Percentiles rank a stretch among this genome's conserved stretches.
Conservation (phyloP, 2,329 filamentous ascomycete species). For the Colletotrichum incanum region DNA sequence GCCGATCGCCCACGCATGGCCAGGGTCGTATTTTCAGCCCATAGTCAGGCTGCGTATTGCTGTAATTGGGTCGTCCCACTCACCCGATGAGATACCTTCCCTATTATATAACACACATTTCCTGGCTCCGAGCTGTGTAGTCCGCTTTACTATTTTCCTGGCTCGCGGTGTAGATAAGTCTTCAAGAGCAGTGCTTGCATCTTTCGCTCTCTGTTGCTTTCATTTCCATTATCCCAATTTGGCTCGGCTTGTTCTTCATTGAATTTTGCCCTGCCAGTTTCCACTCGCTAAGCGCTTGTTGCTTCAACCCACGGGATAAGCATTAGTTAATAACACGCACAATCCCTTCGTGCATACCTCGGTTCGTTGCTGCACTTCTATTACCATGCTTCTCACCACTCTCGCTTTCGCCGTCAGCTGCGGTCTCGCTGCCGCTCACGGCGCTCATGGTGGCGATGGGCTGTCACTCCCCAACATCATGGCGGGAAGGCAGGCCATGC, state of each 20-base stretch:
- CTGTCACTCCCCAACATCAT: constrained; percentile 33
- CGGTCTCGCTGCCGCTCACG: constrained; percentile 36
- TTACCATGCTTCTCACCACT: constrained; percentile 30
- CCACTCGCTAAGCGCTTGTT: constrained; percentile 33
- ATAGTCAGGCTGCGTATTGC: constrained; percentile 6
- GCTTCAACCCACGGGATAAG: constrained; percentile 8
- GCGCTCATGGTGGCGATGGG: constrained; percentile 8
- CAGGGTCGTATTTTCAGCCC: constrained; percentile 33
- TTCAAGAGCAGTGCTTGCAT: constrained; percentile 22
- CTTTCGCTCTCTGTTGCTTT: constrained; percentile 4
- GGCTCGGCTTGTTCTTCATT: constrained; percentile 39
- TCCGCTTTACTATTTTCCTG: constrained; percentile 1
- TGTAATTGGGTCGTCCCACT: not conserved
- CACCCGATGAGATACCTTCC: not conserved
- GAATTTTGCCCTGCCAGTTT: constrained; percentile 25
- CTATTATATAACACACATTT: constrained; percentile 39
- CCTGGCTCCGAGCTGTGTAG: constrained; percentile 13
- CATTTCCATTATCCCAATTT: constrained; percentile 17
- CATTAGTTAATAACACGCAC: constrained; percentile 9
- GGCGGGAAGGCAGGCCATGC: constrained; percentile 35
- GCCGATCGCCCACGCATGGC: constrained; percentile 24
- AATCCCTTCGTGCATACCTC: not conserved
- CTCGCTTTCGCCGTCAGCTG: constrained; percentile 33
- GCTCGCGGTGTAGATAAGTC: constrained; percentile 30
- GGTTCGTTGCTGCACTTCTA: not conserved